A percentile compares a stretch with the other conserved stretches of the same genome.
phyloP scores from a whole-genome alignment of 148 eudicot species.

The Vaccinium myrtillus region DNA sequence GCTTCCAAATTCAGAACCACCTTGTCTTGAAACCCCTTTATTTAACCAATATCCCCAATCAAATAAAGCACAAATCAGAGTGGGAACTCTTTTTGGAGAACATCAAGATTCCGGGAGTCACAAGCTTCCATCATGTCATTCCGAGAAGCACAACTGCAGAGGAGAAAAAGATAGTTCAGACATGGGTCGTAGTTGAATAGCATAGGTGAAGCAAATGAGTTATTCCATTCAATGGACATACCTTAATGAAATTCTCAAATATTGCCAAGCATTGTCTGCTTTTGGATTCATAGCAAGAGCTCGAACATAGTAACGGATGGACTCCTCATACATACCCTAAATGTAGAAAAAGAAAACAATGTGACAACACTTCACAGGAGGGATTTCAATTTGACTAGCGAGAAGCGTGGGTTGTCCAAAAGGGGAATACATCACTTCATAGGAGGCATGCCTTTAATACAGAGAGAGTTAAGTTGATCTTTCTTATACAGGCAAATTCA shows the following conservation, averaged over 20 bases:
- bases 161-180: constrained; percentile 5
- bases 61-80: constrained; percentile 36
- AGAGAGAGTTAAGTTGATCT: background rate
- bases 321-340: constrained; percentile 96
- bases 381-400: background rate
- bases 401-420: background rate
- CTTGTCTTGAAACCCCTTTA: background rate
- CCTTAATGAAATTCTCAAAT: constrained; percentile 92
- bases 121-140: constrained; percentile 90
- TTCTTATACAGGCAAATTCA: background rate
- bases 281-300: constrained; percentile 96
- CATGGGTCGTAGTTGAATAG: background rate
- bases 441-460: background rate
- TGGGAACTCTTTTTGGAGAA: constrained; percentile 90
- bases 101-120: constrained; percentile 78
- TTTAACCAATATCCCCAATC: background rate
- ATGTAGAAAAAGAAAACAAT: background rate
- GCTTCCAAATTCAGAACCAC: background rate
- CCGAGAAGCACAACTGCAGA: constrained; percentile 83
- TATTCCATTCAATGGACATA: constrained; percentile 19
- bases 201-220: background rate
- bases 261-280: constrained; percentile 99
- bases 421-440: background rate
- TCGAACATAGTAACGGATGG: constrained; percentile 90
- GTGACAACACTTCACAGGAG: background rate